Percentiles rank a stretch among this genome's conserved stretches.
These are phyloP conservation scores for Bullera alba DNA, from an alignment of 768 basidiomycete genomes.

Conservation along the genomic window DNA sequence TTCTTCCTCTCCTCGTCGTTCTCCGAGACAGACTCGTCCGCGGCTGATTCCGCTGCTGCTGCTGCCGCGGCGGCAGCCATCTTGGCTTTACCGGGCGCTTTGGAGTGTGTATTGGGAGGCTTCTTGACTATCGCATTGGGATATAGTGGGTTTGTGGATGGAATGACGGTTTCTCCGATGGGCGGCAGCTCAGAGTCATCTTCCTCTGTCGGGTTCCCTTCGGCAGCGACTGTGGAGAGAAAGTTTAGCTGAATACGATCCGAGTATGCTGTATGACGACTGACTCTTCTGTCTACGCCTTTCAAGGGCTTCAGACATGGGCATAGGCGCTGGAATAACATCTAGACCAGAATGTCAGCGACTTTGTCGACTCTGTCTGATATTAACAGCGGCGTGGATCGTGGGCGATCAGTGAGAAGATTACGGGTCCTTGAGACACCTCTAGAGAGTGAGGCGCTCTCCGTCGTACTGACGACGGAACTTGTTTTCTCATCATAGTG, in stretches of 20 bases:
- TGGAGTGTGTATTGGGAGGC: constrained; percentile 33
- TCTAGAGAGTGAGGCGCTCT: constrained; percentile 8
- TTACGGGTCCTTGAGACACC: constrained; percentile 30
- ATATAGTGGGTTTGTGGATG: constrained; percentile 37
- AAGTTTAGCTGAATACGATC: not conserved
- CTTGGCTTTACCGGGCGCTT: constrained; percentile 7
- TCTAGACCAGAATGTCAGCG: constrained; percentile 20
- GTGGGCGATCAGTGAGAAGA: constrained; percentile 44
- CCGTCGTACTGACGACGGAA: constrained; percentile 21
- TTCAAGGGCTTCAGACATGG: constrained; percentile 37
- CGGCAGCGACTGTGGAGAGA: constrained; percentile 13
- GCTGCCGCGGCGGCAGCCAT: constrained; percentile 1
- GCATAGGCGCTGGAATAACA: constrained; percentile 39
- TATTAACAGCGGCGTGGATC: not conserved
- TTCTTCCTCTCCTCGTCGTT: not conserved
- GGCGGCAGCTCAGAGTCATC: constrained; percentile 9
- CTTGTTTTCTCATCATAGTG: constrained; percentile 19
- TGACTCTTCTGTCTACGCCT: constrained; percentile 26
- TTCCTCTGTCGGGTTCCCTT: constrained; percentile 26
- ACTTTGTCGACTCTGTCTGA: too few species aligned
- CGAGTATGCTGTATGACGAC: not conserved
- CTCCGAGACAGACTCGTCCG: not conserved
- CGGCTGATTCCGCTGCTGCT: not conserved
- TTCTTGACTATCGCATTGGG: constrained; percentile 36
- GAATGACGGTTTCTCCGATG: constrained; percentile 4